A percentile compares a stretch with the other conserved stretches of the same genome.
These are phyloP conservation scores for Kwoniella heveanensis DNA, from an alignment of 768 basidiomycete genomes.

Conservation along the genomic window DNA sequence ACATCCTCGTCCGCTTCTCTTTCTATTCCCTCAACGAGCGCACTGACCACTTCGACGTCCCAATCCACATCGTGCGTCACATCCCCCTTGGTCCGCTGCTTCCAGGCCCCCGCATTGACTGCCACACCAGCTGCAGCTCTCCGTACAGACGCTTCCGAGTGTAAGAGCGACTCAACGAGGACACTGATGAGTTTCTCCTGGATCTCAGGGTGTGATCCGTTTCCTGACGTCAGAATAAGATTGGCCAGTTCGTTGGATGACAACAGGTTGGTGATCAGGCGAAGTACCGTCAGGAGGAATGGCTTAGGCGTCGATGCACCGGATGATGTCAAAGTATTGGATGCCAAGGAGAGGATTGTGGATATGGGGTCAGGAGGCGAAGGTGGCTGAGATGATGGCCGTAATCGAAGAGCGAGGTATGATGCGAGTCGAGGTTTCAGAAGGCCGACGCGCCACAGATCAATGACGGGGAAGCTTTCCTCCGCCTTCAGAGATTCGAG, in stretches of 20 bases:
- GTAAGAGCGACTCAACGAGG: constrained; percentile 69
- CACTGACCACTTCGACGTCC: constrained; percentile 81
- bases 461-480: constrained; percentile 46
- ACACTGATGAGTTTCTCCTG: constrained; percentile 60
- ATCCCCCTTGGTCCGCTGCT: constrained; percentile 61
- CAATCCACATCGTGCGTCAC: constrained; percentile 71
- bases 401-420: constrained; percentile 24
- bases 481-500: constrained; percentile 35
- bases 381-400: constrained; percentile 11
- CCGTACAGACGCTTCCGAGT: constrained; percentile 68
- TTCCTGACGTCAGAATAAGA: constrained; percentile 27
- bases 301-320: constrained; percentile 39
- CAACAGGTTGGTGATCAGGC: constrained; percentile 53
- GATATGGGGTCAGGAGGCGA: constrained; percentile 26
- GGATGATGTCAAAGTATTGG: constrained; percentile 15
- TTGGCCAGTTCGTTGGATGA: constrained; percentile 38
- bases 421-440: constrained; percentile 27
- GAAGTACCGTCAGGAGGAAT: constrained; percentile 54
- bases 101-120: constrained; percentile 70
- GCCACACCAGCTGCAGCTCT: constrained; percentile 79
- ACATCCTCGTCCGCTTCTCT: constrained; percentile 79
- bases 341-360: constrained; percentile 31
- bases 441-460: constrained; percentile 44
- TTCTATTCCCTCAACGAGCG: constrained; percentile 74
- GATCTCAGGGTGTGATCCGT: constrained; percentile 4